A percentile compares a stretch with the other conserved stretches of the same genome.
Evolutionary conservation across 1,139 yeast genomes (phyloP).

Genomic region (Pneumocystis carinii): DNA sequence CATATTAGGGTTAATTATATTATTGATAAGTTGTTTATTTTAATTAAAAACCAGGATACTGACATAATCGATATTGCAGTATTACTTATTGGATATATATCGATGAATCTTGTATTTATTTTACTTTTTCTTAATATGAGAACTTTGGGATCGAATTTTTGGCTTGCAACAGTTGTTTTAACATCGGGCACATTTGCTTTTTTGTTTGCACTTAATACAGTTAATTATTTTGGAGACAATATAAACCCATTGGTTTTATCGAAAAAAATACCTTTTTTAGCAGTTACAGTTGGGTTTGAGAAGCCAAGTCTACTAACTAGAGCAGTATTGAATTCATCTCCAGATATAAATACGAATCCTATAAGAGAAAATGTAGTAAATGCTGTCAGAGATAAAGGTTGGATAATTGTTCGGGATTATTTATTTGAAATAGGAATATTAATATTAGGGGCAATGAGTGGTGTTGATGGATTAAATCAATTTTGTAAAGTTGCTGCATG

Average conservation of each 20-base stretch:
- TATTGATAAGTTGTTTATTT: background rate
- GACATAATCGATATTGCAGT: constrained; percentile 76
- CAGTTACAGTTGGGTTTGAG: constrained; percentile 84
- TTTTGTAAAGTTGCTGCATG: constrained; percentile 68
- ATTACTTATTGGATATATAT: constrained; percentile 67
- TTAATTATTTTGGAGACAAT: constrained; percentile 29
- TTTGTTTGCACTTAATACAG: constrained; percentile 62
- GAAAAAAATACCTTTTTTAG: constrained; percentile 89
- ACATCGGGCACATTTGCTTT: constrained; percentile 77
- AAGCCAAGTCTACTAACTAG: constrained; percentile 68
- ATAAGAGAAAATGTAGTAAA: constrained; percentile 27
- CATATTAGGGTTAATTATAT: constrained; percentile 7
- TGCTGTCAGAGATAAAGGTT: constrained; percentile 52
- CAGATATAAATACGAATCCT: constrained; percentile 20
- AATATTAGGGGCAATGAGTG: constrained; percentile 56
- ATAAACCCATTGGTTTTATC: constrained; percentile 65
- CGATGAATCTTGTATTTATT: constrained; percentile 77
- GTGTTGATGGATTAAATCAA: constrained; percentile 48
- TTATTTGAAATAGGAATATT: constrained; percentile 61
- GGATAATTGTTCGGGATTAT: constrained; percentile 66
- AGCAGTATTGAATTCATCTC: constrained; percentile 37
- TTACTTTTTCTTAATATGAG: constrained; percentile 73
- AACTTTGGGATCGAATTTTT: constrained; percentile 64
- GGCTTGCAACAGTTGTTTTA: constrained; percentile 76
- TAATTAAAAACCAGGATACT: constrained; percentile 36